These are phyloP conservation scores for Rhynchosporium graminicola DNA, from an alignment of 2,329 filamentous ascomycete species.

Conservation along the genomic window DNA sequence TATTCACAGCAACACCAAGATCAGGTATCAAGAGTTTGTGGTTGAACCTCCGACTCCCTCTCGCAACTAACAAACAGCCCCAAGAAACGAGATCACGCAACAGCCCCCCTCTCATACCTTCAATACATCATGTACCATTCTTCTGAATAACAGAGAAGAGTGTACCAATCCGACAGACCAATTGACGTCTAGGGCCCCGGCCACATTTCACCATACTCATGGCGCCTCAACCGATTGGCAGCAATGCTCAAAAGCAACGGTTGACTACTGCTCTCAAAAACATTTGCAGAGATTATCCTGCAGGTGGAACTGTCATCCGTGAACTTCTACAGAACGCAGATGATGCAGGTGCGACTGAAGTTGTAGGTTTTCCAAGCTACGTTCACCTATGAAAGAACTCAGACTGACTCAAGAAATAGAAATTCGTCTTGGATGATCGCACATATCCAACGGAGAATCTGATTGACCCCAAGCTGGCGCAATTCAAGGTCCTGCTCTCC, in stretches of 20 bases:
- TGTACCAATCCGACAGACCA: no score
- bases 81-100: no score
- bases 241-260: conserved; percentile 34
- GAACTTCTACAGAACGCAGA: conserved; percentile 97
- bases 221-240: conserved; percentile 24
- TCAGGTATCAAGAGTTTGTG: no score
- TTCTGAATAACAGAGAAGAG: no score
- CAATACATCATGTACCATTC: no score
- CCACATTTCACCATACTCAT: conserved; percentile 13
- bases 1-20: no score
- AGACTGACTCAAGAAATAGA: conserved; percentile 24
- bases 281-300: conserved; percentile 58
- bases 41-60: no score
- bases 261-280: conserved; percentile 39
- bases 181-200: no score
- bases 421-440: conserved; percentile 37
- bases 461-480: conserved; percentile 33
- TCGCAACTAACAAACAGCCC: no score
- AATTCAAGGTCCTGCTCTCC: conserved; percentile 41
- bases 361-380: conserved; percentile 43
- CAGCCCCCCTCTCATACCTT: no score
- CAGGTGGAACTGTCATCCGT: conserved; percentile 79
- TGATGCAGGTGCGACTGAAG: conserved; percentile 85
- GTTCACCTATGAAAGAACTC: neutral
- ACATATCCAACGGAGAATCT: conserved; percentile 33